Conservation (phyloP, 371 early-diverging fungal species). For the Mucor sp. region DNA sequence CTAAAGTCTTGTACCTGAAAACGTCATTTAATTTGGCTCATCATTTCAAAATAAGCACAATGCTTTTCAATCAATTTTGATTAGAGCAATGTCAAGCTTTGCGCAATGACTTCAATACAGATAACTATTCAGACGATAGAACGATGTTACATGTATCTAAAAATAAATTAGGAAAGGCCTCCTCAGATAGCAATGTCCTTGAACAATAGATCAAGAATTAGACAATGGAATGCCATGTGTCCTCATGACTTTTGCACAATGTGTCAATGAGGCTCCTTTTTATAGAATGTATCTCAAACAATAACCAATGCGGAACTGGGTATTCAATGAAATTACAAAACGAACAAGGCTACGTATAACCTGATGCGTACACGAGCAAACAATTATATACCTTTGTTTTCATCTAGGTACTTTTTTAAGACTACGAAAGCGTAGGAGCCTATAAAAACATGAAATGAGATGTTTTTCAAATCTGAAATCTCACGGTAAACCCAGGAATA, state of each 20-base stretch:
- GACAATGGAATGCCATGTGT: not conserved
- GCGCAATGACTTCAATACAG: not conserved
- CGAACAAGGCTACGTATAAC: not conserved
- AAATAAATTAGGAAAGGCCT: not conserved
- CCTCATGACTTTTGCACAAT: not conserved
- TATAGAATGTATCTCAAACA: not conserved
- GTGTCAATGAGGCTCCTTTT: not conserved
- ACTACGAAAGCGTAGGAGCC: constrained; percentile 1
- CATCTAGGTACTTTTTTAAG: not conserved
- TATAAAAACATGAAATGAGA: not conserved
- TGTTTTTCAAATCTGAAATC: constrained; percentile 2
- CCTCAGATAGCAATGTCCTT: not conserved
- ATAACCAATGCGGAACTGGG: not conserved
- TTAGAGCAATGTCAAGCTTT: no score
- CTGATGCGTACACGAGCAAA: not conserved
- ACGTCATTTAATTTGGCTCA: no score
- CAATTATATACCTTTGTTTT: not conserved
- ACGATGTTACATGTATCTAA: not conserved
- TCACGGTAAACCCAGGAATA: constrained; percentile 1
- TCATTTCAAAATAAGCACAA: no score
- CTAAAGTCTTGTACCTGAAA: no score
- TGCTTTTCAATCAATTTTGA: no score
- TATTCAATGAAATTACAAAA: not conserved
- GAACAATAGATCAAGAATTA: not conserved
- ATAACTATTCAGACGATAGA: not conserved